Base-by-base conservation (phyloP, 352 stramenopile species). In the Phytophthora lateralis region DNA sequence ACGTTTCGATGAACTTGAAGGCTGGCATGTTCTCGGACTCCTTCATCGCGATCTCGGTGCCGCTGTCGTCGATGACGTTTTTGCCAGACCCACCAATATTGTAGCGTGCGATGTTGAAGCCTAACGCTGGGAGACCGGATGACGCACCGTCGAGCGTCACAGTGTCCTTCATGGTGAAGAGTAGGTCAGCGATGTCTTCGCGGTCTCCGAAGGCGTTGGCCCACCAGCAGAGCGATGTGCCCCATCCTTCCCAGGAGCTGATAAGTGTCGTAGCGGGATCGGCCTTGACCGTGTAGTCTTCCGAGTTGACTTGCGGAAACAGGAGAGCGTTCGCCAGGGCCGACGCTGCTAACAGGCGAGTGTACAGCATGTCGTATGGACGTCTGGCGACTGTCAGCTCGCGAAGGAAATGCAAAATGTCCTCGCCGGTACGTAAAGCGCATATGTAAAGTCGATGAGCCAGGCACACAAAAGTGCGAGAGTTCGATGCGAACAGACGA, bases 141-240 rank as follows among this genome's bases (percentile, higher is more conserved):
- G 54, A 24, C 24, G 48, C 53, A n/a, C 61, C 50, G 1, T 58
- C 38, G 34, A 87, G 35, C 0, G 52, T 66, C 12, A 89, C 75
- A 2, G 65, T 61, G 8, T 62, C 58, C 17, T 80, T 78, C 26
- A 60, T 63, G 14, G 79, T 82, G 66, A 85, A 89, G 12, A 89
- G 52, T 35, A 74, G 48, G 38, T 89, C 79, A 18, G 76, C 79
- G 26, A 89, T 50, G 20, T 89, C 76, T 7, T 73, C 60, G 30
- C 77, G 79, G n/a, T 78, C 56, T 26, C 75, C 79, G 37, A 89
- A 85, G 20, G 71, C 76, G 45, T 89, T 89, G 18, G 79, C 75
- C 70, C 77, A 89, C 79, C 76, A 89, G 53, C 66, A 79, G 37
- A 89, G 75, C 44, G 79, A 87, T 9, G 76, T 85, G 20, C 79